Evolutionary conservation across 2,329 filamentous ascomycete species (phyloP).

Genomic region (Xylariaceae sp.): DNA sequence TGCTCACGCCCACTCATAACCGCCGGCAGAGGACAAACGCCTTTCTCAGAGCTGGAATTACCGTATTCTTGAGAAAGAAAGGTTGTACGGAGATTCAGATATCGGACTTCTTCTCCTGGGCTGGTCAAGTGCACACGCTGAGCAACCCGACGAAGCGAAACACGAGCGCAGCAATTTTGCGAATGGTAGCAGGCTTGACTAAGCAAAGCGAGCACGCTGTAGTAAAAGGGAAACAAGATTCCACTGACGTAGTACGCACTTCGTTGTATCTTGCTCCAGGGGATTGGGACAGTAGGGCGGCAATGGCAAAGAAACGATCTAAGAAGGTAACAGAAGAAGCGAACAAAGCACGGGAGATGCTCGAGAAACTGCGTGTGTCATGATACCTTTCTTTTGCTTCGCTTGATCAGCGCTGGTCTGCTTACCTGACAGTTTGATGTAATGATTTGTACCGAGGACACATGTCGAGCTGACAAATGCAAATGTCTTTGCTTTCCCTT

Average conservation of each 20-base stretch:
- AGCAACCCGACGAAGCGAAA: slow-evolving; percentile 6
- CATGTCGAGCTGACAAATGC: no score
- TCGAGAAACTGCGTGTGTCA: slow-evolving; percentile 7
- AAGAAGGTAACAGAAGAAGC: slow-evolving; percentile 9
- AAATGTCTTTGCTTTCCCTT: no score
- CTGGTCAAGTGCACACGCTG: neutral
- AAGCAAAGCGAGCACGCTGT: slow-evolving; percentile 14
- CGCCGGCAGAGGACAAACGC: slow-evolving; percentile 9
- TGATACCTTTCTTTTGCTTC: slow-evolving; percentile 1
- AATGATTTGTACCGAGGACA: no score
- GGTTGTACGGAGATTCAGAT: slow-evolving; percentile 5
- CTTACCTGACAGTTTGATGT: no score
- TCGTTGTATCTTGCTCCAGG: slow-evolving; percentile 10
- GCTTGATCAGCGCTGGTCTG: no score
- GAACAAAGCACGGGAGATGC: slow-evolving; percentile 5
- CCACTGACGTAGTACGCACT: slow-evolving; percentile 3
- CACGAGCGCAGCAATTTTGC: slow-evolving; percentile 7
- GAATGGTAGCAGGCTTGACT: slow-evolving; percentile 10
- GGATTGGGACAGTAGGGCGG: slow-evolving; percentile 13
- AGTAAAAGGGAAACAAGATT: slow-evolving; percentile 11
- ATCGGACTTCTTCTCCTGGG: slow-evolving; percentile 12
- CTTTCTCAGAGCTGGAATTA: slow-evolving; percentile 12
- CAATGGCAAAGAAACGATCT: slow-evolving; percentile 2
- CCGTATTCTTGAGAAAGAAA: slow-evolving; percentile 11
- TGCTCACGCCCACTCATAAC: slow-evolving; percentile 6